Percentiles rank a stretch among this genome's conserved stretches.
These are phyloP conservation scores for Trichosanthes truncata DNA, from an alignment of 306 rosid species.

Conservation along the genomic window DNA sequence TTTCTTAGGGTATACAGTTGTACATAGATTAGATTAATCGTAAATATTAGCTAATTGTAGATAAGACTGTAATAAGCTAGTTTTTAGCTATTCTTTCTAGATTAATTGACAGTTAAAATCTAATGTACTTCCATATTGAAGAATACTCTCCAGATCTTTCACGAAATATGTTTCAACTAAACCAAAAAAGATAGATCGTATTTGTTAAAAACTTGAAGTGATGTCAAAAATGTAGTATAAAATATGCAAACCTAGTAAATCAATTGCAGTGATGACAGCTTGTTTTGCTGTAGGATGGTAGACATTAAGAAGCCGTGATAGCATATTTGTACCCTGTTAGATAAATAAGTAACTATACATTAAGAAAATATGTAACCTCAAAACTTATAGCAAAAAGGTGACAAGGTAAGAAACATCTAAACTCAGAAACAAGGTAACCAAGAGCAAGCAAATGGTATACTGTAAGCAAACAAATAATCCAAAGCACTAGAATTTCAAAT, in stretches of 20 bases:
- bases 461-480: not conserved
- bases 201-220: not conserved
- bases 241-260: constrained; percentile 61
- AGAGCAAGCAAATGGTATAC: not conserved
- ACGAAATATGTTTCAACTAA: not conserved
- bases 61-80: not conserved
- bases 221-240: not conserved
- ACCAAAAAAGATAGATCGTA: not conserved
- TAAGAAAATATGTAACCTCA: not conserved
- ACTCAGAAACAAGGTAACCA: not conserved
- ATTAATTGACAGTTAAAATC: not conserved
- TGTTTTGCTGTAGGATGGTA: constrained; percentile 86
- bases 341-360: not conserved
- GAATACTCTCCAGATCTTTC: not conserved
- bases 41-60: not conserved
- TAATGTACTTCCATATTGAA: not conserved
- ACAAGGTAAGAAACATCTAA: not conserved
- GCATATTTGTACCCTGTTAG: constrained; percentile 89
- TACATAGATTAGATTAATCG: not conserved
- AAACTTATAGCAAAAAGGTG: constrained; percentile 11
- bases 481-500: not conserved
- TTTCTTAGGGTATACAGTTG: not conserved
- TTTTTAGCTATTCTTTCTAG: not conserved
- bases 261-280: constrained; percentile 94
- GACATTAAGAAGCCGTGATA: constrained; percentile 87